Evolutionary conservation across 257 asterid genomes (phyloP).

Genomic region (Solanum commersonii): DNA sequence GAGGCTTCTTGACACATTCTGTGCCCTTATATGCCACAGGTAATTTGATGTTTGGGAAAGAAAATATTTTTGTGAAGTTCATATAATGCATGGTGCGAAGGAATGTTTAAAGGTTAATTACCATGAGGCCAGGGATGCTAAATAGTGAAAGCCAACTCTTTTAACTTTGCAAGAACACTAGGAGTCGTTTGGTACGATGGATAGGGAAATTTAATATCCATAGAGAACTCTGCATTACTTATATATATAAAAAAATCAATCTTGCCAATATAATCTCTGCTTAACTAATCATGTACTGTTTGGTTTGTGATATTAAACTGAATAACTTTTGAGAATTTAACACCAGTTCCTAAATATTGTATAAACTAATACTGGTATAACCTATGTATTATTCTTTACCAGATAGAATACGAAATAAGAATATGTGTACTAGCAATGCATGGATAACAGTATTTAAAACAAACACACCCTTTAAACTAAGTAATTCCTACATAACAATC

Average conservation of each 20-base stretch:
- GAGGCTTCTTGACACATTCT: constrained; percentile 96
- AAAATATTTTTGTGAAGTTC: background rate
- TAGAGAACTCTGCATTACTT: background rate
- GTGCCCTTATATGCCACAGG: constrained; percentile 91
- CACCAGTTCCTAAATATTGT: rapidly evolving
- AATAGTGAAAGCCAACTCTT: background rate
- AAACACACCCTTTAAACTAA: background rate
- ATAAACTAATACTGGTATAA: background rate
- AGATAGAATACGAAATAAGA: background rate
- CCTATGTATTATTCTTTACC: background rate
- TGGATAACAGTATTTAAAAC: background rate
- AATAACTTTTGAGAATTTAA: background rate
- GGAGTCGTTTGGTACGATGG: background rate
- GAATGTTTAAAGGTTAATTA: background rate
- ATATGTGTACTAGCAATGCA: background rate
- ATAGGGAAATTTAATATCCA: background rate
- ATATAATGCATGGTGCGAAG: background rate
- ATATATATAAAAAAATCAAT: background rate
- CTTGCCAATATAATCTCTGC: background rate
- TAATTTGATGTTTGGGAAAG: constrained; percentile 5
- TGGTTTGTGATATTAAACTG: background rate
- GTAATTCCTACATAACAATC: background rate
- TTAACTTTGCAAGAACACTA: background rate
- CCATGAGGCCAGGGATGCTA: background rate
- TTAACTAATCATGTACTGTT: background rate